Percentiles rank a stretch among this genome's conserved stretches.
Evolutionary conservation across 1,139 yeast species (phyloP).

Genomic region (Hyphopichia burtonii): DNA sequence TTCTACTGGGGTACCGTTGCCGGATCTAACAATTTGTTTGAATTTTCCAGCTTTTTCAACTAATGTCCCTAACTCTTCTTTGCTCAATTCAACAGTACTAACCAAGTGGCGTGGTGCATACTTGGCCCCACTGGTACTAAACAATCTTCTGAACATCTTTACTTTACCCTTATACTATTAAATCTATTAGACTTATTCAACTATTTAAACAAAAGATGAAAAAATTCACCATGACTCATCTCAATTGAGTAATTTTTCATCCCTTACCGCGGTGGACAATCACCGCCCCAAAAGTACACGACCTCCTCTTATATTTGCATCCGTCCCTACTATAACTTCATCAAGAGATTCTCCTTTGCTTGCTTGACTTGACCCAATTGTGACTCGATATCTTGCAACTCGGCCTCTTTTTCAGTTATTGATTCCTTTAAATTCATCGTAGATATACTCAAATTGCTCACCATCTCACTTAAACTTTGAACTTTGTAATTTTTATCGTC

Average conservation of each 20-base stretch:
- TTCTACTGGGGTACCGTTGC: constrained; percentile 38
- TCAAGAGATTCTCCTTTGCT: not conserved
- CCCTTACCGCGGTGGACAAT: constrained; percentile 22
- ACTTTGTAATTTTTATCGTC: not conserved
- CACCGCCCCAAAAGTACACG: constrained; percentile 1
- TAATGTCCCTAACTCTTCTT: constrained; percentile 64
- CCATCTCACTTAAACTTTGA: not conserved
- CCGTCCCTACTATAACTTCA: not conserved
- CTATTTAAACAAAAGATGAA: not conserved
- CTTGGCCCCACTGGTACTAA: not conserved
- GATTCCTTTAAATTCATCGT: not conserved
- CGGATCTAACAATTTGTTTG: constrained; percentile 55
- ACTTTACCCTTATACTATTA: too few relatives aligned
- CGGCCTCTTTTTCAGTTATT: not conserved
- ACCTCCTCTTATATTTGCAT: not conserved
- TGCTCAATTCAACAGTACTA: constrained; percentile 72
- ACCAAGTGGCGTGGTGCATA: constrained; percentile 65
- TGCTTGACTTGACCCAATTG: not conserved
- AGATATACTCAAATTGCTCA: not conserved
- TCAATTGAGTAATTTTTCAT: constrained; percentile 15
- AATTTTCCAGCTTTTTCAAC: constrained; percentile 66
- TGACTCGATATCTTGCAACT: not conserved
- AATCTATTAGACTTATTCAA: too few relatives aligned
- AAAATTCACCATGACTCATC: constrained; percentile 17
- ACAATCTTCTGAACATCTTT: constrained; percentile 3